These are phyloP conservation scores for Cardiospermum halicacabum DNA, from an alignment of 345 rosid species.

Conservation along the genomic window DNA sequence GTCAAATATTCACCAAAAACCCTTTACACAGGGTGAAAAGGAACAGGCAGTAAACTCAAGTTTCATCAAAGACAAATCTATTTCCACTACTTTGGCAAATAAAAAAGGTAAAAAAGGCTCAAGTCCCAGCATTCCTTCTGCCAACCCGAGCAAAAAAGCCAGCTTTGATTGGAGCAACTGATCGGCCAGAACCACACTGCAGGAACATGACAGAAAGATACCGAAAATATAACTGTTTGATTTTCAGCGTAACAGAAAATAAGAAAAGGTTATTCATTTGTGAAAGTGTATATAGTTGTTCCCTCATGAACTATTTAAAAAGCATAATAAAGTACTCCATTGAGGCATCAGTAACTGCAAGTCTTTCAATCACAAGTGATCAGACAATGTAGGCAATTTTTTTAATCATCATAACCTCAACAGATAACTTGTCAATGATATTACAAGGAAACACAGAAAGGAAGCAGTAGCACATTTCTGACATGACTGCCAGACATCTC, in stretches of 20 bases:
- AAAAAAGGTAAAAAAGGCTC: not conserved
- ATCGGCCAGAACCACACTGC: constrained; percentile 96
- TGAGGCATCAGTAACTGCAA: constrained; percentile 9
- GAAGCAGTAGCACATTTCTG: no score
- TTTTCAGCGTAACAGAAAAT: no score
- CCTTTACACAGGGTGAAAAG: not conserved
- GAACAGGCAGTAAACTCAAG: not conserved
- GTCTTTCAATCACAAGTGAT: not conserved
- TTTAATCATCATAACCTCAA: constrained; percentile 2
- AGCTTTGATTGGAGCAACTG: constrained; percentile 93
- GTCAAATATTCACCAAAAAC: not conserved
- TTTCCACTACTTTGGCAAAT: not conserved
- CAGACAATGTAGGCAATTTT: constrained; percentile 16
- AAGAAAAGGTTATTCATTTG: no score
- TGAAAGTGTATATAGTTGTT: no score
- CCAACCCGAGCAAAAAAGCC: constrained; percentile 99
- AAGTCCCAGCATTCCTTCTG: constrained; percentile 71
- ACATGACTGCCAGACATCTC: no score
- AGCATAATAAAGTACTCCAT: not conserved
- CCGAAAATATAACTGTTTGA: not conserved
- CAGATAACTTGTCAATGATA: not conserved
- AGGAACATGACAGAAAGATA: not conserved
- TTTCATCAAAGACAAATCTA: not conserved
- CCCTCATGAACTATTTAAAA: not conserved
- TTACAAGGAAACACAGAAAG: not conserved